Evolutionary conservation across 768 basidiomycete genomes (phyloP).

Genomic region (Auricularia sp.): DNA sequence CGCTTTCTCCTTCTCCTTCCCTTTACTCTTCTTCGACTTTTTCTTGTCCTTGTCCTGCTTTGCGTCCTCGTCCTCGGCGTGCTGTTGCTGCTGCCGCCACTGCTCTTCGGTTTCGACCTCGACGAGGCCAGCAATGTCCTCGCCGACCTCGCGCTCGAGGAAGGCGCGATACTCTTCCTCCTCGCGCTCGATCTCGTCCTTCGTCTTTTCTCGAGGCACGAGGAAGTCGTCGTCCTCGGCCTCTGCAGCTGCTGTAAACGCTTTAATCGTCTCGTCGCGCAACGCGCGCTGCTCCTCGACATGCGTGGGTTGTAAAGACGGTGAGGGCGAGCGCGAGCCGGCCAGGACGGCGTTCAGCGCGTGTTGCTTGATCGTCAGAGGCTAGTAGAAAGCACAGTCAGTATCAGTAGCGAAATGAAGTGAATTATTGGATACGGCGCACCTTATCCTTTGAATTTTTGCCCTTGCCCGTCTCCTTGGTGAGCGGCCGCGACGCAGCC

Average conservation of each 20-base stretch:
- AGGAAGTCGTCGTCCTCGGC: conserved; percentile 52
- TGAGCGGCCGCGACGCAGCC: conserved; percentile 18
- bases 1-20: conserved; percentile 36
- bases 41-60: conserved; percentile 1
- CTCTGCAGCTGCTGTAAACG: conserved; percentile 48
- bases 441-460: conserved; percentile 43
- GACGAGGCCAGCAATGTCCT: conserved; percentile 59
- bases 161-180: conserved; percentile 81
- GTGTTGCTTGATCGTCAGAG: conserved; percentile 65
- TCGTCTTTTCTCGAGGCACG: conserved; percentile 62
- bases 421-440: conserved; percentile 3
- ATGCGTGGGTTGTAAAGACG: conserved; percentile 49
- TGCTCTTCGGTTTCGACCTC: conserved; percentile 36
- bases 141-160: conserved; percentile 71
- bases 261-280: conserved; percentile 72
- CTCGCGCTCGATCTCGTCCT: conserved; percentile 65
- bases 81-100: conserved; percentile 10
- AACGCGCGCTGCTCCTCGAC: conserved; percentile 67
- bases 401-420: not conserved
- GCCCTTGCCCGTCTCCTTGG: conserved; percentile 10
- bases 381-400: conserved; percentile 30
- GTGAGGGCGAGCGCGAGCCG: conserved; percentile 50
- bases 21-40: conserved; percentile 11
- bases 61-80: not conserved
- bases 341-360: conserved; percentile 54